Evolutionary conservation across 2,329 filamentous ascomycete genomes (phyloP).

Genomic region (Microdochium paspali): DNA sequence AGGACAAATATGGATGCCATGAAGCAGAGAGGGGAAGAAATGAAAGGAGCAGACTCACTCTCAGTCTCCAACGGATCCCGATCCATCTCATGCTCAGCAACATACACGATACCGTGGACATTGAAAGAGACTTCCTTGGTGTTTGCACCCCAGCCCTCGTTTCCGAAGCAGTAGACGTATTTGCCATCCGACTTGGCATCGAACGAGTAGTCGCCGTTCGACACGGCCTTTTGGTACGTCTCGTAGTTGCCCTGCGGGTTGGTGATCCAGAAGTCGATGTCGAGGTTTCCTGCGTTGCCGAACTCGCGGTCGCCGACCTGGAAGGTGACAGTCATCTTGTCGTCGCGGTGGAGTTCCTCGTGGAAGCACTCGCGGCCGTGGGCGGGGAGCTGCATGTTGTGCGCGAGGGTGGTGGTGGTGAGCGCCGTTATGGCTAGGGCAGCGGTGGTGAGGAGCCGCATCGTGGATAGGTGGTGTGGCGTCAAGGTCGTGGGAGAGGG

Average conservation of each 20-base stretch:
- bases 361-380: conserved; percentile 98
- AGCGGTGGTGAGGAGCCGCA: conserved; percentile 30
- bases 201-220: conserved; percentile 90
- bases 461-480: conserved; percentile 25
- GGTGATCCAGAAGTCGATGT: conserved; percentile 96
- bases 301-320: conserved; percentile 97
- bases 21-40: neutral
- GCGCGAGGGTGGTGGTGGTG: conserved; percentile 59
- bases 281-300: conserved; percentile 85
- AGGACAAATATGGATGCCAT: conserved; percentile 1
- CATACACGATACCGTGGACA: conserved; percentile 96
- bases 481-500: neutral
- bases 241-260: conserved; percentile 70
- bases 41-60: conserved; percentile 42
- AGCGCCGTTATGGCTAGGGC: conserved; percentile 41
- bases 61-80: conserved; percentile 86
- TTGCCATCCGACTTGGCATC: conserved; percentile 76
- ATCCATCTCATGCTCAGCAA: conserved; percentile 75
- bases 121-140: conserved; percentile 99
- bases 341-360: conserved; percentile 83
- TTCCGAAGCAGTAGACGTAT: conserved; percentile 97
- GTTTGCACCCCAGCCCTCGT: conserved; percentile 93
- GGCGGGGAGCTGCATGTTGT: conserved; percentile 92
- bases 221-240: conserved; percentile 69
- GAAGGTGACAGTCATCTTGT: conserved; percentile 98